These are phyloP conservation scores for Pelargonium australe DNA, from an alignment of 441 rosid species.

Conservation along the genomic window DNA sequence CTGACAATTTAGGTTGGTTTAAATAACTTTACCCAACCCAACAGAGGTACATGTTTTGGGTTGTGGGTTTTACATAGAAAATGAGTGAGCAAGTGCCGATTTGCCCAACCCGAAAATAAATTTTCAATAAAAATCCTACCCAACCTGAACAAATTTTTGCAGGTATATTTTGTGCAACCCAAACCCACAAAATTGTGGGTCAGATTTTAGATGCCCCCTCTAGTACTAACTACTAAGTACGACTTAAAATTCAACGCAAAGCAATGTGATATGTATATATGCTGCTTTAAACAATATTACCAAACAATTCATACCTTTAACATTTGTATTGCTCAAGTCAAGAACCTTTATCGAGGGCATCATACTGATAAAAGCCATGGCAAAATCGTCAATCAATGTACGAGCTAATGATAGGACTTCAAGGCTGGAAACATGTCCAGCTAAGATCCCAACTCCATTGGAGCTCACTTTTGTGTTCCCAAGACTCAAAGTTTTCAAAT, in stretches of 20 bases:
- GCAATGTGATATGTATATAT: neutral
- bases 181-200: neutral
- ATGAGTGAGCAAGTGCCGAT: too few relatives aligned
- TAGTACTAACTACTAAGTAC: too few relatives aligned
- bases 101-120: too few relatives aligned
- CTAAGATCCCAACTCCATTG: conserved; percentile 51
- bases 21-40: neutral
- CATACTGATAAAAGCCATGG: conserved; percentile 47
- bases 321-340: conserved; percentile 68
- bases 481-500: conserved; percentile 57
- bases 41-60: neutral
- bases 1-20: too few relatives aligned
- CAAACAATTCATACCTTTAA: conserved; percentile 46
- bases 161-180: neutral
- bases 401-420: conserved; percentile 53
- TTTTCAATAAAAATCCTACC: too few relatives aligned
- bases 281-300: neutral
- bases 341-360: conserved; percentile 56
- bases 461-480: conserved; percentile 65
- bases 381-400: conserved; percentile 52
- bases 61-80: too few relatives aligned
- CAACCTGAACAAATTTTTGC: too few relatives aligned
- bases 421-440: conserved; percentile 58
- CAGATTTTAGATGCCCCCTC: too few relatives aligned
- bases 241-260: neutral